A percentile compares a stretch with the other conserved stretches of the same genome.
These are phyloP conservation scores for Zymoseptoria tritici DNA, from an alignment of 2,329 filamentous ascomycete species.

Conservation along the genomic window DNA sequence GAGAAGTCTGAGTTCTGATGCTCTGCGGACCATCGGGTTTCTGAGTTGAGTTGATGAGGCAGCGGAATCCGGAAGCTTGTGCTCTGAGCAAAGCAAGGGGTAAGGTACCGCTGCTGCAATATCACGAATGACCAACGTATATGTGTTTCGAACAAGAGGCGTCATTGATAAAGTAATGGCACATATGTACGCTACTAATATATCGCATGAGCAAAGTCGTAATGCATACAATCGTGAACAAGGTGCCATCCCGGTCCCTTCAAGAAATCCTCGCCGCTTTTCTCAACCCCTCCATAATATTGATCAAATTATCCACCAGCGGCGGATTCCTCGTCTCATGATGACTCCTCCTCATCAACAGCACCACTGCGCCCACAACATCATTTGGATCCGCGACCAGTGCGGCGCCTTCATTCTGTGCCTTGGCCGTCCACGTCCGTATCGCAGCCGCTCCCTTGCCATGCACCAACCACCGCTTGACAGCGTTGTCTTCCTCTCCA, in stretches of 20 bases:
- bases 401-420: conserved; percentile 10
- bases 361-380: conserved; percentile 53
- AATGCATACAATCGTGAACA: too few relatives aligned
- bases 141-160: too few relatives aligned
- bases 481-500: conserved; percentile 44
- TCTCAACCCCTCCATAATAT: conserved; percentile 53
- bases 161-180: too few relatives aligned
- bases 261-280: conserved; percentile 27
- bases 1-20: too few relatives aligned
- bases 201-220: too few relatives aligned
- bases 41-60: too few relatives aligned
- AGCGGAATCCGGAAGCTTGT: too few relatives aligned
- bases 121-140: too few relatives aligned
- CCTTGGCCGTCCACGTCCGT: conserved; percentile 19
- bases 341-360: conserved; percentile 51
- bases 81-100: too few relatives aligned
- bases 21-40: too few relatives aligned
- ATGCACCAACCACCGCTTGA: conserved; percentile 36
- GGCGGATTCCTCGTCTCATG: conserved; percentile 41
- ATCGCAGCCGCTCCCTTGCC: conserved; percentile 29
- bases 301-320: conserved; percentile 60
- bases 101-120: too few relatives aligned
- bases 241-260: background rate
- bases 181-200: too few relatives aligned
- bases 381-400: conserved; percentile 49